These are phyloP conservation scores for Pyrenopolyporus hunteri DNA, from an alignment of 495 filamentous ascomycete species.

Conservation along the genomic window DNA sequence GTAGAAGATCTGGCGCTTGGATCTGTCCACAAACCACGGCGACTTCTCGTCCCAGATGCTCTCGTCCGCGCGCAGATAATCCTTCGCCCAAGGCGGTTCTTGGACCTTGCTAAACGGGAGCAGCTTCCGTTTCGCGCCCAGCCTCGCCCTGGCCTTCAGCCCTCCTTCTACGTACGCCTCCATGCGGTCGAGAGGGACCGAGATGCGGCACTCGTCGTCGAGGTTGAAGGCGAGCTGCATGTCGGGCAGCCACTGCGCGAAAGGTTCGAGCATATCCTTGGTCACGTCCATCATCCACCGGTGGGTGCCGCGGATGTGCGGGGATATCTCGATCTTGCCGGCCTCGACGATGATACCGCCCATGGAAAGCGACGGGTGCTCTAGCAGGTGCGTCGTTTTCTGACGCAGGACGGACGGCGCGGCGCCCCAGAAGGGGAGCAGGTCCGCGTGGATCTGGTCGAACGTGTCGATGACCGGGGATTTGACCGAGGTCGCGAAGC, in stretches of 20 bases:
- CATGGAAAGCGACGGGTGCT: slow-evolving; percentile 38
- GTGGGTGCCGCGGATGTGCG: slow-evolving; percentile 39
- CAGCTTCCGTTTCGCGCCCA: slow-evolving; percentile 34
- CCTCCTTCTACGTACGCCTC: slow-evolving; percentile 42
- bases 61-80: slow-evolving; percentile 29
- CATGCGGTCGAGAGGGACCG: slow-evolving; percentile 67
- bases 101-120: slow-evolving; percentile 41
- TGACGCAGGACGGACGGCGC: slow-evolving; percentile 64
- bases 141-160: slow-evolving; percentile 40
- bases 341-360: slow-evolving; percentile 53
- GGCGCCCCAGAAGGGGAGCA: slow-evolving; percentile 76
- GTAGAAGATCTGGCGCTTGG: slow-evolving; percentile 51
- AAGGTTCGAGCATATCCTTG: slow-evolving; percentile 70
- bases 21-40: slow-evolving; percentile 32
- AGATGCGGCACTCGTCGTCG: slow-evolving; percentile 75
- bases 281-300: slow-evolving; percentile 63
- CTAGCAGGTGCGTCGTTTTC: slow-evolving; percentile 37
- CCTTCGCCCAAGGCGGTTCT: slow-evolving; percentile 29
- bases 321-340: slow-evolving; percentile 50
- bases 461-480: slow-evolving; percentile 77
- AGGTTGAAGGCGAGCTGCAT: slow-evolving; percentile 86
- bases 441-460: slow-evolving; percentile 70
- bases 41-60: slow-evolving; percentile 36
- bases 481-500: slow-evolving; percentile 66
- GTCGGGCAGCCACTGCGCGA: slow-evolving; percentile 72